phyloP scores from a whole-genome alignment of 2,329 filamentous ascomycete genomes.

The Aspergillus alliaceus region DNA sequence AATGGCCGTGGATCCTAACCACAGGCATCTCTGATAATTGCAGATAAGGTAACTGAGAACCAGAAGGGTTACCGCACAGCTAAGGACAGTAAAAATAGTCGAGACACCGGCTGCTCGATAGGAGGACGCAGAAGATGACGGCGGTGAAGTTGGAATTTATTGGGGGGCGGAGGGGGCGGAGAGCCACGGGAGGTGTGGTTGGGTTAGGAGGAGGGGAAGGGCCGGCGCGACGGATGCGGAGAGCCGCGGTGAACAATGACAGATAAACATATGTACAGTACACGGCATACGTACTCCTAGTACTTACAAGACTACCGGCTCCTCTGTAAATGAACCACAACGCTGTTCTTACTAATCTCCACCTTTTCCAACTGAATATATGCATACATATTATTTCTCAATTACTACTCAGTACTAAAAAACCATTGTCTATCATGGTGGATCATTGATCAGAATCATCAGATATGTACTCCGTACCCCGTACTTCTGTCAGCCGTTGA shows the following conservation, averaged over 20 bases:
- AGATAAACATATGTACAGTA: no score
- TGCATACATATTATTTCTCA: no score
- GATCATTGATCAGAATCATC: no score
- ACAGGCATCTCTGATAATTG: background rate
- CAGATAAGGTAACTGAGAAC: background rate
- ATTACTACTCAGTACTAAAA: no score
- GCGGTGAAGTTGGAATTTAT: background rate
- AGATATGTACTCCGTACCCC: no score
- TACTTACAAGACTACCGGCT: background rate
- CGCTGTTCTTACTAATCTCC: no score
- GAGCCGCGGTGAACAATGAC: background rate
- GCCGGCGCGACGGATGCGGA: constrained; percentile 4
- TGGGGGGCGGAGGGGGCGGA: background rate
- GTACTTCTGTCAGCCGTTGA: no score
- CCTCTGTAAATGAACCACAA: background rate
- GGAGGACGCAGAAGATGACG: background rate
- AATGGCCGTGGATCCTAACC: background rate
- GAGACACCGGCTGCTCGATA: background rate
- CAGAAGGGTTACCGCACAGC: no score
- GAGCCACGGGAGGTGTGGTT: background rate
- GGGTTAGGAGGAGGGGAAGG: background rate
- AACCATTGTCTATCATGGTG: no score
- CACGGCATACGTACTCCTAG: background rate
- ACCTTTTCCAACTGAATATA: no score
- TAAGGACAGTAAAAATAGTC: background rate